Conservation (phyloP, 345 rosid species). For the Hirschfeldia incana region DNA sequence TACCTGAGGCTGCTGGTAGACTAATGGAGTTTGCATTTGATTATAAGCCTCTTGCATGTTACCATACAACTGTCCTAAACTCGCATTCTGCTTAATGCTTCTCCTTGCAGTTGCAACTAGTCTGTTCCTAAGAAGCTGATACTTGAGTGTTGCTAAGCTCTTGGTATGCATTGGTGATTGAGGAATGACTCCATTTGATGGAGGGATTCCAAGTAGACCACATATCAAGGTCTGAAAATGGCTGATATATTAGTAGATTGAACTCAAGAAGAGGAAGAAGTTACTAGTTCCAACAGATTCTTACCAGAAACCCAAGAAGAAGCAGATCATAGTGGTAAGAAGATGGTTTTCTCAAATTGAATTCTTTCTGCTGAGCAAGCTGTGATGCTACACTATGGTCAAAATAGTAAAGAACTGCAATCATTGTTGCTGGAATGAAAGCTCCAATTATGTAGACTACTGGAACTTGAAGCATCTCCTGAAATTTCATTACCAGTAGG, state of each 20-base stretch:
- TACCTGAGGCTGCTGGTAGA: conserved; percentile 58
- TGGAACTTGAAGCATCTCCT: conserved; percentile 89
- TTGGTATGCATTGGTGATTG: conserved; percentile 99
- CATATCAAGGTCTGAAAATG: conserved; percentile 68
- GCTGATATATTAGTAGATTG: background rate
- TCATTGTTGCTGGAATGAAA: conserved; percentile 95
- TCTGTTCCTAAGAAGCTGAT: conserved; percentile 87
- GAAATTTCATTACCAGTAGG: conserved; percentile 18
- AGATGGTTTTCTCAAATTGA: conserved; percentile 89
- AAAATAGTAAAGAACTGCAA: conserved; percentile 91
- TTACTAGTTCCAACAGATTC: background rate
- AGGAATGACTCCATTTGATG: conserved; percentile 96
- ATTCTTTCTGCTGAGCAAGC: conserved; percentile 92
- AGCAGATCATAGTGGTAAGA: conserved; percentile 91
- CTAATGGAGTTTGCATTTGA: conserved; percentile 89
- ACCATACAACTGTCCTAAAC: conserved; percentile 76
- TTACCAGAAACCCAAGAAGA: conserved; percentile 82
- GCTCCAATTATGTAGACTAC: conserved; percentile 83
- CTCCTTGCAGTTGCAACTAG: conserved; percentile 66
- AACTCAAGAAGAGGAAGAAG: background rate
- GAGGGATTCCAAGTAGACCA: conserved; percentile 94
- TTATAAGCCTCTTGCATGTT: conserved; percentile 80
- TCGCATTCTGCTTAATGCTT: conserved; percentile 69
- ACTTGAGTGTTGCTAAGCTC: conserved; percentile 87
- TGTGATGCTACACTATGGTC: conserved; percentile 99